Evolutionary conservation across 148 eudicot genomes (phyloP).

Genomic region (Nepenthes mirabilis): DNA sequence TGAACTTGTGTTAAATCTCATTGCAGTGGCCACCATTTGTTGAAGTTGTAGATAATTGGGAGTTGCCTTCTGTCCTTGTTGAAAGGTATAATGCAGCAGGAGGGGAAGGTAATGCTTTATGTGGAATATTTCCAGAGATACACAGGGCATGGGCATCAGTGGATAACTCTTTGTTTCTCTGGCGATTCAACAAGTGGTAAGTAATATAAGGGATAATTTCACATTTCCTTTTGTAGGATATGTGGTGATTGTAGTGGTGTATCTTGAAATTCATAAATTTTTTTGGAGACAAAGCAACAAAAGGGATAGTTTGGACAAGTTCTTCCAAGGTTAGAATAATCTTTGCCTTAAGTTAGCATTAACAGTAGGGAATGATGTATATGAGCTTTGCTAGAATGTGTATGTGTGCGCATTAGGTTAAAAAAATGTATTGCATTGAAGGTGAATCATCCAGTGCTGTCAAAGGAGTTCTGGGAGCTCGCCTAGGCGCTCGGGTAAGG

Average conservation of each 20-base stretch:
- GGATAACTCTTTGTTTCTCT: conserved; percentile 85
- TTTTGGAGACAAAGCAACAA: background rate
- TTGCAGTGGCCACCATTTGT: conserved; percentile 96
- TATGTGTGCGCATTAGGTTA: too few species aligned
- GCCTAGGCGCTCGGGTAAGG: too few species aligned
- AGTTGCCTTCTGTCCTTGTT: conserved; percentile 80
- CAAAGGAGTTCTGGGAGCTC: too few species aligned
- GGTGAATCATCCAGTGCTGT: too few species aligned
- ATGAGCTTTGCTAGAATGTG: too few species aligned
- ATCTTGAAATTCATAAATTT: background rate
- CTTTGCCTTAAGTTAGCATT: too few species aligned
- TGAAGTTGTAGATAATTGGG: conserved; percentile 91
- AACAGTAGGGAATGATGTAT: too few species aligned
- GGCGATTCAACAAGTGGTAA: conserved; percentile 98
- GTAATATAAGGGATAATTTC: conserved; percentile 3
- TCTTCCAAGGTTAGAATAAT: too few species aligned
- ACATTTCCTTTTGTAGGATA: background rate
- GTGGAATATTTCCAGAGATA: conserved; percentile 98
- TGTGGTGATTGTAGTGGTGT: background rate
- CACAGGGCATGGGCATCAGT: conserved; percentile 99
- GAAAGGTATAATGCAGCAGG: conserved; percentile 94
- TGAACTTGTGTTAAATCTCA: background rate
- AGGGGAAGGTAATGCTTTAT: conserved; percentile 96
- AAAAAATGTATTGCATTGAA: too few species aligned
- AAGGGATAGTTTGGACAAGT: too few species aligned